Base-by-base conservation (phyloP, 768 basidiomycete species). In the Favolaschia claudopus region DNA sequence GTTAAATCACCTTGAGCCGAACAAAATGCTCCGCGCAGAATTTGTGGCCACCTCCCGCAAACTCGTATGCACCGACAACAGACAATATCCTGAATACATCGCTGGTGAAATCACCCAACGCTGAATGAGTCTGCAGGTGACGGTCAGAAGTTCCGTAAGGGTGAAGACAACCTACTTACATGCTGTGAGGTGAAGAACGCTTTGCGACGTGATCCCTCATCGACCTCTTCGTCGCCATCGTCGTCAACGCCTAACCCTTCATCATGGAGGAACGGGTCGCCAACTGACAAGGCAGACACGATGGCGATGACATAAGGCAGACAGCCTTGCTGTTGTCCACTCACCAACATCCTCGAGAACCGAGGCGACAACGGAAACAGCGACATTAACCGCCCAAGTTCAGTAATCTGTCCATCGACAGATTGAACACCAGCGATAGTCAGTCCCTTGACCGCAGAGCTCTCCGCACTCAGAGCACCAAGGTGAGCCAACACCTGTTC, bases 61-160 rank as follows among this genome's bases (percentile, higher is more conserved):
- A 96, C 71, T 97, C 96, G 71, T 95, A 99, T 4, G 96, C 97
- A 0, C 97, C 97, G 17, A 97, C 88, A n/a, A 96, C 94, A 14
- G 96, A 95, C 9, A 99, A 80, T 31, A 90, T 75, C 65, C 90
- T 89, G 76, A 98, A 92, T 28, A 94, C 73, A 68, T 99, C 97
- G 70, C 95, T 97, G 7, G 81, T 82, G 20, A 82, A 87, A 49
- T 84, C 84, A 12, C 97, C 97, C 29, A 99, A 79, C 2, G 89
- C 85, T 4, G 88, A 80, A 73, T 97, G 95, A 22, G 78, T 76
- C 94, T 96, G 64, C 48, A 13, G 40, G 27, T 32, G 19, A 29
- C 63, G 60, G 25, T 49, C 33, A 54, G 33, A 45, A 24, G 6
- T 34, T n/a, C 43, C 28, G 17, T 9, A 28, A 49, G 31, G 10